Base-by-base conservation (phyloP, 2,329 filamentous ascomycete species). In the Juglanconis oblonga region DNA sequence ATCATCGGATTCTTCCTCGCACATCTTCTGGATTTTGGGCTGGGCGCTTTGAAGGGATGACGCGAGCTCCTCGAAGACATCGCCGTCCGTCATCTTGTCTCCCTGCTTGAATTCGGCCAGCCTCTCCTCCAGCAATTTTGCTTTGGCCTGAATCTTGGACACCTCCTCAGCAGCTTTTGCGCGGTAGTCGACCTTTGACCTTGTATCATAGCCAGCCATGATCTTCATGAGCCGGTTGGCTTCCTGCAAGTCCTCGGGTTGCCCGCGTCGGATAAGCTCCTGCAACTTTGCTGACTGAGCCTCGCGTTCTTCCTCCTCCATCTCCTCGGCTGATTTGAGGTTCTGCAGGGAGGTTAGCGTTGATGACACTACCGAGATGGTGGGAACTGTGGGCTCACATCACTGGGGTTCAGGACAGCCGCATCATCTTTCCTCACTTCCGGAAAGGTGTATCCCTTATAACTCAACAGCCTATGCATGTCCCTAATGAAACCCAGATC, bases 1-100 rank as follows among this genome's bases (percentile, higher is more conserved):
- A 70, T 99, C 95, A 63, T 98, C 94, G 10, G 93, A 97, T 71
- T 99, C 95, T 74, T 99, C 95, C 74, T 98, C 94, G 70, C 94
- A 98, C 94, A 99, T 99, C 77, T 92, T 97, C 73, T 98, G 94
- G 65, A 99, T 98, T 79, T 99, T 99, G 8, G 95, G 95, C 69
- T 99, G 95, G 2, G 95, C 95, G 70, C 90, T 97, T 73, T 92
- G 91, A 50, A 99, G 81, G 9, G 95, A 87, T 65, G 90, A 88
- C 5, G 93, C 93, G 57, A 99, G 83, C 79, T 99, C 95, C 80
- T 93, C 84, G 66, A 86, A 88, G 24, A 88, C 86, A 62, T 88
- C 86, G 11, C 85, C 84, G 17, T 88, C 85, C 24, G 76, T 72
- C 76, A 98, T 89, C 60, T 83, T 85, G 68, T 97, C 94, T 48